Conservation (phyloP, 495 filamentous ascomycete species). For the Tuber umbilicatum region DNA sequence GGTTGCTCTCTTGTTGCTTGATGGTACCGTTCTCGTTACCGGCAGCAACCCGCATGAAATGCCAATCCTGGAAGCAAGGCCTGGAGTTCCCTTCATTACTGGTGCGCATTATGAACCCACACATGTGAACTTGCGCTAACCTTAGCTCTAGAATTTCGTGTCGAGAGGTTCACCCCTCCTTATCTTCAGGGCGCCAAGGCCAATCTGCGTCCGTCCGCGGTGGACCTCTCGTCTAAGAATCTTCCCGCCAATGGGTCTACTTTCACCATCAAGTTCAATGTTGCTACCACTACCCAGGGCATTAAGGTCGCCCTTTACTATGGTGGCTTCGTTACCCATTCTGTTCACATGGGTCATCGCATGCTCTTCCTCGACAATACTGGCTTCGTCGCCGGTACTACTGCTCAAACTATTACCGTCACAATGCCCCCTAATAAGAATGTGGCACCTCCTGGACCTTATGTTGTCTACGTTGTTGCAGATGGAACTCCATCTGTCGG, state of each 20-base stretch:
- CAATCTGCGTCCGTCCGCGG: slow-evolving; percentile 47
- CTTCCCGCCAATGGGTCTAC: slow-evolving; percentile 46
- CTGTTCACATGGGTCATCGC: slow-evolving; percentile 58
- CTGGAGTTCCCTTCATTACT: slow-evolving; percentile 44
- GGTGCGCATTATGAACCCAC: slow-evolving; percentile 8
- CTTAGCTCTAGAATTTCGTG: slow-evolving; percentile 49
- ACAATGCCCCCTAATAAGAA: slow-evolving; percentile 53
- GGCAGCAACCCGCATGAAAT: slow-evolving; percentile 56
- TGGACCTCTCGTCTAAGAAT: slow-evolving; percentile 45
- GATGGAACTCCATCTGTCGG: slow-evolving; percentile 57
- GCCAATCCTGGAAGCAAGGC: slow-evolving; percentile 48
- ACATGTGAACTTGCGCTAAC: slow-evolving; percentile 11
- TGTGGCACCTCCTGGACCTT: slow-evolving; percentile 55
- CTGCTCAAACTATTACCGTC: slow-evolving; percentile 49
- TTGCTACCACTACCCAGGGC: slow-evolving; percentile 42
- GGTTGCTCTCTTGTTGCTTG: slow-evolving; percentile 53
- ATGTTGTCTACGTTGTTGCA: slow-evolving; percentile 55
- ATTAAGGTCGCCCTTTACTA: slow-evolving; percentile 53
- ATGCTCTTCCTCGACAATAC: slow-evolving; percentile 52
- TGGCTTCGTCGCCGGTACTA: slow-evolving; percentile 47
- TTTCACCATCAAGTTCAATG: slow-evolving; percentile 50
- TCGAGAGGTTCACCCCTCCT: slow-evolving; percentile 57
- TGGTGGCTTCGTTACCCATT: slow-evolving; percentile 58
- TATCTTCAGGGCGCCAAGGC: slow-evolving; percentile 52
- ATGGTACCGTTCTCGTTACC: slow-evolving; percentile 54